These are phyloP conservation scores for Pyrrhoderma lamaoense DNA, from an alignment of 1,284 basidiomycete species.

Conservation along the genomic window DNA sequence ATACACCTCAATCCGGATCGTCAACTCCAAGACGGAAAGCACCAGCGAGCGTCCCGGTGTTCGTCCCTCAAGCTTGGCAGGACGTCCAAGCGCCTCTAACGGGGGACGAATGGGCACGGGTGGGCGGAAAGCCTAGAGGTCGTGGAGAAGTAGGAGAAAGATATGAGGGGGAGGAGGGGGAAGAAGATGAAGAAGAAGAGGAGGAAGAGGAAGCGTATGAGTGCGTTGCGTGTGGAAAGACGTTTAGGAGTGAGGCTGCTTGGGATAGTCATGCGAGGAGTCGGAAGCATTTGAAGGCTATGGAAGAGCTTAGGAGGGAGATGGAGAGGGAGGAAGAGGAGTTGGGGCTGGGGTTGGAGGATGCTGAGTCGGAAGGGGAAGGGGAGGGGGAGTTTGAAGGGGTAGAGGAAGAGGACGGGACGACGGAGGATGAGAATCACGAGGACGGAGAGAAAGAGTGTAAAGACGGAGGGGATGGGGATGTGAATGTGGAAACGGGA, in stretches of 20 bases:
- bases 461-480: too few species aligned
- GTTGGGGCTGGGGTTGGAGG: conserved; percentile 36
- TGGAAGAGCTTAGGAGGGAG: conserved; percentile 64
- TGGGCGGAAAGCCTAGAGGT: conserved; percentile 34
- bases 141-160: conserved; percentile 55
- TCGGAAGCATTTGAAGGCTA: conserved; percentile 89
- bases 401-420: conserved; percentile 19
- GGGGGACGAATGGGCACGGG: conserved; percentile 63
- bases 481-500: too few species aligned
- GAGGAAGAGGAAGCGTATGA: conserved; percentile 73
- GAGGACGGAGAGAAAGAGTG: neutral
- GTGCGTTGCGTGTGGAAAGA: conserved; percentile 93
- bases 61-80: conserved; percentile 83
- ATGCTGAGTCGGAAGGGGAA: conserved; percentile 13
- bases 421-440: conserved; percentile 18
- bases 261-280: conserved; percentile 97
- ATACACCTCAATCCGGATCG: conserved; percentile 24
- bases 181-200: conserved; percentile 57
- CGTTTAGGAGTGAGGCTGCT: conserved; percentile 86
- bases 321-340: conserved; percentile 76
- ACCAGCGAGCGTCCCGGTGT: conserved; percentile 27
- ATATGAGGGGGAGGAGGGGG: conserved; percentile 26
- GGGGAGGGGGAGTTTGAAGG: conserved; percentile 11
- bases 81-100: conserved; percentile 43
- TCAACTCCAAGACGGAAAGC: conserved; percentile 18